Conservation (phyloP, 345 rosid genomes). For the Gossypium thurberi region DNA sequence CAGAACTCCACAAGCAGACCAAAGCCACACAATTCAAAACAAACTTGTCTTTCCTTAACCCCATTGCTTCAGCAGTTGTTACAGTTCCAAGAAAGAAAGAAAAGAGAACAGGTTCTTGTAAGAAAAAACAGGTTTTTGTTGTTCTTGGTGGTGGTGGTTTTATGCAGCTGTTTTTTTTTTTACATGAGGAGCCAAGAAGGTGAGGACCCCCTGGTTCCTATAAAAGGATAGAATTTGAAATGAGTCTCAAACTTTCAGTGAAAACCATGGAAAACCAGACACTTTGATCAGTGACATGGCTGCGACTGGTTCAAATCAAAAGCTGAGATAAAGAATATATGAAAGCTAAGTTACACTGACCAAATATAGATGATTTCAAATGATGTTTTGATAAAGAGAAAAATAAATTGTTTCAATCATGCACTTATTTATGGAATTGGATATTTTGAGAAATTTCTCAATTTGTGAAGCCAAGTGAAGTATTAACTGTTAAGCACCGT, state of each 20-base stretch:
- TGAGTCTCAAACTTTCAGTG: conserved; percentile 23
- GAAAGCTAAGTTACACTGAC: conserved; percentile 30
- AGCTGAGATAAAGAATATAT: conserved; percentile 30
- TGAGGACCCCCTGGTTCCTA: conserved; percentile 18
- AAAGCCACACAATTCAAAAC: conserved; percentile 24
- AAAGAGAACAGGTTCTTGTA: conserved; percentile 15
- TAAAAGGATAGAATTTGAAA: conserved; percentile 21
- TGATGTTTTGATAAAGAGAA: conserved; percentile 12
- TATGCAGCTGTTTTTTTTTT: background rate
- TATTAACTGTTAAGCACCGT: conserved; percentile 31
- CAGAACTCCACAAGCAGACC: conserved; percentile 35
- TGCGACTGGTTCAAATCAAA: conserved; percentile 40
- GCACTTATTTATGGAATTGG: conserved; percentile 23
- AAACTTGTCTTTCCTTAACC: conserved; percentile 24
- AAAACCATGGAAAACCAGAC: conserved; percentile 21
- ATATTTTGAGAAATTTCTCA: conserved; percentile 15
- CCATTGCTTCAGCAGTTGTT: conserved; percentile 24
- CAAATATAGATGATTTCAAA: conserved; percentile 36
- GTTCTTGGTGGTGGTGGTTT: background rate
- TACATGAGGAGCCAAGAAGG: conserved; percentile 13
- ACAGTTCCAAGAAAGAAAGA: conserved; percentile 2
- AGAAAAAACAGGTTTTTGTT: conserved; percentile 11
- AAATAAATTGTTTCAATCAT: conserved; percentile 36
- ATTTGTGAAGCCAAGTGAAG: conserved; percentile 9
- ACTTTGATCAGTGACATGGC: conserved; percentile 31